Evolutionary conservation across 495 filamentous ascomycete genomes (phyloP), one percentile per base, ranked within the genome.

Genomic region (Aspergillus incahuasiensis): DNA sequence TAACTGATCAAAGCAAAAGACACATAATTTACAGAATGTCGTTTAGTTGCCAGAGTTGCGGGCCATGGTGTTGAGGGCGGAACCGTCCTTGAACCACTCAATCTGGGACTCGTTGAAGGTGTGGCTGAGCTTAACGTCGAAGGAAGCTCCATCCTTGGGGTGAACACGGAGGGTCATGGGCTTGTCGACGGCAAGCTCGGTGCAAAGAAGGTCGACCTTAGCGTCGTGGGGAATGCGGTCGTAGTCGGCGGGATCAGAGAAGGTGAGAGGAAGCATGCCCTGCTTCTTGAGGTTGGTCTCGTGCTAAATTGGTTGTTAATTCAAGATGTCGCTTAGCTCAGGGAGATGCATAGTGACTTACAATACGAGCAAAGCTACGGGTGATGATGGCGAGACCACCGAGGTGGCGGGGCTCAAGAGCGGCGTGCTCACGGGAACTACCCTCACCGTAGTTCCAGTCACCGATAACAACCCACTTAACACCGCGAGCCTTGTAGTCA

Each of bases 251-350:
- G 95, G 94, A 68, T 97, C 86, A 50, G 83, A 70, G 78, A 98
- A 98, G 62, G 91, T 96, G 48, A 98, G 82, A 66, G 94, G 94
- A 77, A 98, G 89, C 91, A 98, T 94, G 79, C 94, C 94, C 83
- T 98, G 94, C 86, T 98, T 98, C 90, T 98, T 98, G 79, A 98
- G 77, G 83, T 98, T 98, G 79, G 94, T 98, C 81, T 98, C 94
- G 83, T 98, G 94, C 78, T 55, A 40, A 24, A 53, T 12, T 41
- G 54, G 13, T 50, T 24, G 56, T 63, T 60, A 67, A 58, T 42
- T 41, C 41, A 18, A 13, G 5, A n/a, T 15, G 15, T 40, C 13
- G 20, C 50, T 47, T 44, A 55, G 35, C 30, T 32, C 18, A 28
- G 6, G 12, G 21, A 32, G 6, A 16, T 5, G 12, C n/a, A 40